Conservation (phyloP, 106 monocot species). For the Gastrodia elata region DNA sequence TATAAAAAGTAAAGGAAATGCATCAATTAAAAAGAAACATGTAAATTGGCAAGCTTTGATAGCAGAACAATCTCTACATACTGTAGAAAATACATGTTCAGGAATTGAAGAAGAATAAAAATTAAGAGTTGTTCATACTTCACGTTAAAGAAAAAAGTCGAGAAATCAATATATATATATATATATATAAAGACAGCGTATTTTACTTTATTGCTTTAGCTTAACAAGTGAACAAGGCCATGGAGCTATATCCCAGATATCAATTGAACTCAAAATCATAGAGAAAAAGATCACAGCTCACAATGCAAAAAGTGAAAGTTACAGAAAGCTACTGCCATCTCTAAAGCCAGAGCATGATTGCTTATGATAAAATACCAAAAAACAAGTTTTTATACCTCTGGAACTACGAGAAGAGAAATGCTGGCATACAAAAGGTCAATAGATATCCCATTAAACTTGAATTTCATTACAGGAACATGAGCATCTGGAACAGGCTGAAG, state of each 20-base stretch:
- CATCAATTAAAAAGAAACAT: background rate
- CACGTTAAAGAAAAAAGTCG: background rate
- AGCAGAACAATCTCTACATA: background rate
- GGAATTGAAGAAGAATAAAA: background rate
- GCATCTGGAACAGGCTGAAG: slow-evolving; percentile 93
- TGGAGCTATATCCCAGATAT: background rate
- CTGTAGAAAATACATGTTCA: background rate
- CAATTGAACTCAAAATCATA: background rate
- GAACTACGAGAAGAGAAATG: slow-evolving; percentile 78
- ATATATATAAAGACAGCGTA: background rate
- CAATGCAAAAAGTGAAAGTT: background rate
- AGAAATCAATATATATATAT: background rate
- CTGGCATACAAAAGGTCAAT: slow-evolving; percentile 99
- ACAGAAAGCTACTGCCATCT: background rate
- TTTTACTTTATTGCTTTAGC: background rate
- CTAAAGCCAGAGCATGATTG: background rate
- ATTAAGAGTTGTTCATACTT: background rate
- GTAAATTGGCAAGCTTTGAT: background rate
- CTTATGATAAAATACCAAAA: background rate
- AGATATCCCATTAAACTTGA: slow-evolving; percentile 87
- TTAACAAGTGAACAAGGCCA: background rate
- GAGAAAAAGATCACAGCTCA: background rate
- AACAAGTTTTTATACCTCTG: slow-evolving; percentile 54
- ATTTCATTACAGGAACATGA: slow-evolving; percentile 97
- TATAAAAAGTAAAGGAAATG: background rate